phyloP scores from a whole-genome alignment of 305 asterid genomes.

The Fraxinus floribunda region DNA sequence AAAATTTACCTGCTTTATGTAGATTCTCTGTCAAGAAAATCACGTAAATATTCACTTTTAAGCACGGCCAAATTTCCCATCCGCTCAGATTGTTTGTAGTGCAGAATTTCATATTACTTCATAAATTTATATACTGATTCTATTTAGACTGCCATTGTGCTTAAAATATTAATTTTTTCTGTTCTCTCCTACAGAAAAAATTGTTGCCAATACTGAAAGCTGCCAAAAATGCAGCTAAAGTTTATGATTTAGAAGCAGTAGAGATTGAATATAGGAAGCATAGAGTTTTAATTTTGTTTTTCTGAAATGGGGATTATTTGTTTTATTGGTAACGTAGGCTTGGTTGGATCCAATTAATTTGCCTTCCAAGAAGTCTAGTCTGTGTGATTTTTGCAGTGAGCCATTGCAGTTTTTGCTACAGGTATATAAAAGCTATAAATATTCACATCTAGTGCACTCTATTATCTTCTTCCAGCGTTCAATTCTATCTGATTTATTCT shows the following conservation, averaged over 20 bases:
- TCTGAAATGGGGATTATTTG: not conserved
- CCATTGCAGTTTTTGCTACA: conserved; percentile 87
- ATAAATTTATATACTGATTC: not conserved
- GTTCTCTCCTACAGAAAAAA: not conserved
- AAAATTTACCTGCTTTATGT: not conserved
- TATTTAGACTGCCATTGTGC: not conserved
- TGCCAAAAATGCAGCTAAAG: not conserved
- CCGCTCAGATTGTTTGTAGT: not conserved
- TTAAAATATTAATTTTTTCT: not conserved
- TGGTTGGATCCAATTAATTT: conserved; percentile 82
- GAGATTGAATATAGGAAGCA: not conserved
- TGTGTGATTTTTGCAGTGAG: conserved; percentile 75
- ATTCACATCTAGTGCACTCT: not conserved
- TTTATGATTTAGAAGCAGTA: not conserved
- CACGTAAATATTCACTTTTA: not conserved
- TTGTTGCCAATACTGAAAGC: not conserved
- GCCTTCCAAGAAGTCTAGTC: conserved; percentile 53
- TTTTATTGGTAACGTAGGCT: conserved; percentile 47
- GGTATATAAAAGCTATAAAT: conserved; percentile 36
- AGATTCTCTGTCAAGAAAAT: not conserved
- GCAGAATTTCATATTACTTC: not conserved
- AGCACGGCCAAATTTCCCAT: not conserved
- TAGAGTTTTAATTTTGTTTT: not conserved
- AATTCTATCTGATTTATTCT: not conserved
- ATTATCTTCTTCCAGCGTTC: not conserved